These are phyloP conservation scores for Pichia sp. DNA, from an alignment of 1,139 yeast genomes.

Conservation along the genomic window DNA sequence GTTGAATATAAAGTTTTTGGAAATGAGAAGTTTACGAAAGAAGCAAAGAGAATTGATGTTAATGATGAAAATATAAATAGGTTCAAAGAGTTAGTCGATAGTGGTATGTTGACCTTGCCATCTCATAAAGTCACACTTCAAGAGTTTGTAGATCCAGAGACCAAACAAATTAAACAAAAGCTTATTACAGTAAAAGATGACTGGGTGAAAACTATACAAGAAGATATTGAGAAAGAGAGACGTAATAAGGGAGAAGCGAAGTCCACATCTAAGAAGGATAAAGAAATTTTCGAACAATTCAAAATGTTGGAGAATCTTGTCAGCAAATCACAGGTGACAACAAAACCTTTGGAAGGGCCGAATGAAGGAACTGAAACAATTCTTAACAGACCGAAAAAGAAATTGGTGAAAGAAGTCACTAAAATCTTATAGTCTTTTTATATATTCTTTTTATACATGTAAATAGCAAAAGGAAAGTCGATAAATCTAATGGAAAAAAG, in stretches of 20 bases:
- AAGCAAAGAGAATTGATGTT: conserved; percentile 13
- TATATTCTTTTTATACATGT: neutral
- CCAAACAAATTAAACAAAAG: conserved; percentile 18
- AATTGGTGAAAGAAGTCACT: conserved; percentile 10
- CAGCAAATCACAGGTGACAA: conserved; percentile 14
- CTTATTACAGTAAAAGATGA: conserved; percentile 21
- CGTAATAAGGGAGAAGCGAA: neutral
- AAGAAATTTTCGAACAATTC: conserved; percentile 15
- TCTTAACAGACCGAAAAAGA: conserved; percentile 13
- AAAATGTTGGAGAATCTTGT: conserved; percentile 16
- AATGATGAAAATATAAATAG: conserved; percentile 13
- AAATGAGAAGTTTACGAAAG: conserved; percentile 3
- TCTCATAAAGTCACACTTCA: conserved; percentile 19
- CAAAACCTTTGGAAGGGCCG: conserved; percentile 6
- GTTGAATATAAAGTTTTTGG: conserved; percentile 16
- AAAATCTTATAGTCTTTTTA: conserved; percentile 5
- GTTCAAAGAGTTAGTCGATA: conserved; percentile 16
- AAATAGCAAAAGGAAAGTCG: neutral
- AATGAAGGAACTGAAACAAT: conserved; percentile 8
- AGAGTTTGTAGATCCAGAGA: conserved; percentile 12
- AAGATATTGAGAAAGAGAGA: conserved; percentile 8
- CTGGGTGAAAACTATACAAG: conserved; percentile 12
- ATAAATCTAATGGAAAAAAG: too few relatives aligned
- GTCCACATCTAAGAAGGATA: conserved; percentile 5
- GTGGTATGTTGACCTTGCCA: conserved; percentile 19